A percentile compares a stretch with the other conserved stretches of the same genome.
phyloP scores from a whole-genome alignment of 2,329 filamentous ascomycete genomes.

The Neofusicoccum ribis region DNA sequence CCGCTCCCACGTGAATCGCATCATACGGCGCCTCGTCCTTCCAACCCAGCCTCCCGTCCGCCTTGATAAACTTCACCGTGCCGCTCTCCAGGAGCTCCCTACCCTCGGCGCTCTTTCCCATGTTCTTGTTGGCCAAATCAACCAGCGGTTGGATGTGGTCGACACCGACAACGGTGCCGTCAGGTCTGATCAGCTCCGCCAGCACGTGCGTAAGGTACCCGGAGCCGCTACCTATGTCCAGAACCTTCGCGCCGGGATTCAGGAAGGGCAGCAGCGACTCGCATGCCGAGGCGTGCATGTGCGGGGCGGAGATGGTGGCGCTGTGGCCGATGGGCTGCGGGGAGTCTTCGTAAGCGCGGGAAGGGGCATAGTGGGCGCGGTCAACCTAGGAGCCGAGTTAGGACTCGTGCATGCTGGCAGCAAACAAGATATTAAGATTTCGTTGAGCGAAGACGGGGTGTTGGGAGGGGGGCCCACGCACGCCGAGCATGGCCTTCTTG shows the following conservation, averaged over 20 bases:
- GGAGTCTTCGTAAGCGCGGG: conserved; percentile 69
- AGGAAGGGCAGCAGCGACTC: conserved; percentile 63
- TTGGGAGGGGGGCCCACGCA: conserved; percentile 37
- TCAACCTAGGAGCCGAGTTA: conserved; percentile 64
- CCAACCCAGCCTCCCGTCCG: conserved; percentile 60
- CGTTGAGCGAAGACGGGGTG: not conserved
- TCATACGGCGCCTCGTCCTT: conserved; percentile 66
- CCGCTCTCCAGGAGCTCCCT: conserved; percentile 62
- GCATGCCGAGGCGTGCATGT: conserved; percentile 69
- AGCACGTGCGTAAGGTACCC: conserved; percentile 86
- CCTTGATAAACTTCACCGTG: conserved; percentile 69
- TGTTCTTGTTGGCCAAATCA: conserved; percentile 43
- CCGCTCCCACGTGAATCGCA: conserved; percentile 93
- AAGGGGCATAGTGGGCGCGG: conserved; percentile 77
- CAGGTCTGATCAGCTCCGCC: conserved; percentile 68
- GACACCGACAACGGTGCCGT: conserved; percentile 48
- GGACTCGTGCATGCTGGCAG: not conserved
- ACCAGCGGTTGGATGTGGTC: conserved; percentile 52
- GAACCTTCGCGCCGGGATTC: conserved; percentile 49
- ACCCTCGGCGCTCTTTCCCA: conserved; percentile 45
- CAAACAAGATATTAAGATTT: not conserved
- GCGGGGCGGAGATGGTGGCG: conserved; percentile 71
- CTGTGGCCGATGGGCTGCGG: conserved; percentile 67
- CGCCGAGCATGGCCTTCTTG: conserved; percentile 76
- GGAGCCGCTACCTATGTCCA: conserved; percentile 51